Evolutionary conservation across 1,139 yeast genomes (phyloP).

Genomic region (Sugiyamaella castrensis): DNA sequence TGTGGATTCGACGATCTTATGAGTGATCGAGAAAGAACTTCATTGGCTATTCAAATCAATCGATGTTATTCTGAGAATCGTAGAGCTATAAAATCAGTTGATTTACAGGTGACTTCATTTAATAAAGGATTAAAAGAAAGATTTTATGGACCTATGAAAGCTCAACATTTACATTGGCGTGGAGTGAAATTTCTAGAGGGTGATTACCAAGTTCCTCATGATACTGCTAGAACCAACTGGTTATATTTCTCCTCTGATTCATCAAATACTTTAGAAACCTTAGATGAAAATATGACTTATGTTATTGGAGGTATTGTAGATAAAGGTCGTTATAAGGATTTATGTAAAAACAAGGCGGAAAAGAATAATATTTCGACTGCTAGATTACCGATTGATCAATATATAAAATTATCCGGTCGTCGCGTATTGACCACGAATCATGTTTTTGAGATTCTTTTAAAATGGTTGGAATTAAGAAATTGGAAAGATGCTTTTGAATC

Average conservation of each 20-base stretch:
- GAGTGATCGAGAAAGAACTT: conserved; percentile 72
- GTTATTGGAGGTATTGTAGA: conserved; percentile 96
- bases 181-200: conserved; percentile 53
- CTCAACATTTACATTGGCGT: conserved; percentile 64
- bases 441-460: conserved; percentile 79
- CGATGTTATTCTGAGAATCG: conserved; percentile 78
- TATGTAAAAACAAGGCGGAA: conserved; percentile 81
- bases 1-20: conserved; percentile 89
- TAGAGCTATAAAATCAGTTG: conserved; percentile 57
- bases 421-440: conserved; percentile 91
- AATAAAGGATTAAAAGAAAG: conserved; percentile 62
- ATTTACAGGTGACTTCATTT: conserved; percentile 62
- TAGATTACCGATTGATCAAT: conserved; percentile 83
- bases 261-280: conserved; percentile 56
- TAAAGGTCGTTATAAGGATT: conserved; percentile 80
- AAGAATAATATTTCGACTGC: conserved; percentile 68
- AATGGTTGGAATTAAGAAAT: conserved; percentile 73
- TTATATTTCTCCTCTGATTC: conserved; percentile 88
- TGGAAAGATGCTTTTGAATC: conserved; percentile 87
- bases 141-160: conserved; percentile 59
- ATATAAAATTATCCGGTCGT: conserved; percentile 77
- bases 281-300: conserved; percentile 71
- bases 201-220: conserved; percentile 29
- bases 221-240: conserved; percentile 42
- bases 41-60: conserved; percentile 76